Evolutionary conservation across 148 eudicot species (phyloP).

Genomic region (Diospyros kaki): DNA sequence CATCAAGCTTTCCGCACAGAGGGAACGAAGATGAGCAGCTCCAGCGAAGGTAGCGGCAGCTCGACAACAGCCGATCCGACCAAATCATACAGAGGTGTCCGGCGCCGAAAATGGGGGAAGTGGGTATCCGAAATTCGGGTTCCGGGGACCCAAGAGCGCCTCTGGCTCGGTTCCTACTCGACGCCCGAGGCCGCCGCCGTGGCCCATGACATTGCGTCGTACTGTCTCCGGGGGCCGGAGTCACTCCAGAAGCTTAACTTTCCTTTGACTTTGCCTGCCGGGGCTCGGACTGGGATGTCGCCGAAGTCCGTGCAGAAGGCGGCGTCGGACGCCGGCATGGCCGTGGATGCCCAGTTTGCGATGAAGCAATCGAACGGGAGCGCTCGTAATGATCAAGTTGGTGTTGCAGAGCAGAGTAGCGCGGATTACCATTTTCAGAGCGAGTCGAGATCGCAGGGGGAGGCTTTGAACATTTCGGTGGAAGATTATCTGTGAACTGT

Average conservation of each 20-base stretch:
- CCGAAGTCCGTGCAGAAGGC: conserved; percentile 33
- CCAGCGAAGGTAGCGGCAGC: background rate
- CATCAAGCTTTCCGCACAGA: background rate
- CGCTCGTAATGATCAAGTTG: background rate
- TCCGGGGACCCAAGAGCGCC: conserved; percentile 30
- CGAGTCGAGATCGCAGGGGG: background rate
- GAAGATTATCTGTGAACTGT: conserved; percentile 28
- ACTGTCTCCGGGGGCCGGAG: conserved; percentile 22
- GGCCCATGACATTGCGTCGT: conserved; percentile 31
- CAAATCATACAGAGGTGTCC: conserved; percentile 23
- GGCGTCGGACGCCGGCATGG: conserved; percentile 42
- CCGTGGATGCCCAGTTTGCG: conserved; percentile 26
- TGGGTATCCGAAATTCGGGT: conserved; percentile 47
- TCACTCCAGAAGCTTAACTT: conserved; percentile 25
- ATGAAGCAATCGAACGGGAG: background rate
- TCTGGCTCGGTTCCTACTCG: conserved; percentile 41
- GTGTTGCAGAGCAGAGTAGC: background rate
- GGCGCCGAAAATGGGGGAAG: conserved; percentile 42
- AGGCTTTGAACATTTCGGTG: conserved; percentile 25
- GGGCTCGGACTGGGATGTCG: conserved; percentile 11
- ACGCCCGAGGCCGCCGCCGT: conserved; percentile 38
- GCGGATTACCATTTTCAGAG: background rate
- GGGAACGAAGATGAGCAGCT: background rate
- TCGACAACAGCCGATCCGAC: background rate
- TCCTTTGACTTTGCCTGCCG: conserved; percentile 19